A percentile compares a stretch with the other conserved stretches of the same genome.
phyloP scores from a whole-genome alignment of 1,284 basidiomycete genomes.

The Sporisorium graminicola region DNA sequence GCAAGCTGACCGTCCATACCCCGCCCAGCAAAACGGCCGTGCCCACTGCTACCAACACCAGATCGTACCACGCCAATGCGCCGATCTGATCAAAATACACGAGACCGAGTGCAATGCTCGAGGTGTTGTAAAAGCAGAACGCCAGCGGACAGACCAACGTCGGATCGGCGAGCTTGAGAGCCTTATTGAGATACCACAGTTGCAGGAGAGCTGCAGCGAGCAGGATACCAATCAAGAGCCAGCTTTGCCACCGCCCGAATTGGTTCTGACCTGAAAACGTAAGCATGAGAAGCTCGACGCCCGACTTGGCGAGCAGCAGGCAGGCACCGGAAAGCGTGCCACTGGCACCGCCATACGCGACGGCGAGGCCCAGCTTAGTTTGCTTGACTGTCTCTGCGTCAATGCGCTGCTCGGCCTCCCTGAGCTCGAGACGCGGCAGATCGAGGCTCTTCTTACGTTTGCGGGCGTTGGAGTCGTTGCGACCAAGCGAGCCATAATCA shows the following conservation, averaged over 20 bases:
- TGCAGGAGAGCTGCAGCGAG: conserved; percentile 78
- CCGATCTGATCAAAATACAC: conserved; percentile 92
- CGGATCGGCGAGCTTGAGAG: conserved; percentile 79
- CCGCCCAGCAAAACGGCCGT: conserved; percentile 84
- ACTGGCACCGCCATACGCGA: conserved; percentile 88
- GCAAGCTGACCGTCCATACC: conserved; percentile 83
- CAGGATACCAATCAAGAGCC: conserved; percentile 81
- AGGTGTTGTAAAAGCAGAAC: conserved; percentile 95
- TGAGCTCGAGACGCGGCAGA: conserved; percentile 43
- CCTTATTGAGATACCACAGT: conserved; percentile 93
- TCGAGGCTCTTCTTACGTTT: conserved; percentile 39
- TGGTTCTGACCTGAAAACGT: conserved; percentile 82
- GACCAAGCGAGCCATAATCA: conserved; percentile 44
- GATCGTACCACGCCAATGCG: conserved; percentile 78
- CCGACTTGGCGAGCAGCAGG: conserved; percentile 91
- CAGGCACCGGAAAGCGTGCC: conserved; percentile 95
- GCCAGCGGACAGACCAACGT: conserved; percentile 92
- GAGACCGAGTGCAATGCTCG: conserved; percentile 75
- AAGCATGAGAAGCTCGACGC: conserved; percentile 87
- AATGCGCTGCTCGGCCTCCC: conserved; percentile 32
- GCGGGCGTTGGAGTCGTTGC: conserved; percentile 20
- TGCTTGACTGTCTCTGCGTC: conserved; percentile 39
- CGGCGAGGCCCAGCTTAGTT: conserved; percentile 79
- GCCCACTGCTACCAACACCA: conserved; percentile 82
- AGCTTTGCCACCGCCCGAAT: conserved; percentile 83